Evolutionary conservation across 208 protist species (phyloP), one percentile per base, ranked within the genome.

Genomic region (Zelonia costaricensis): DNA sequence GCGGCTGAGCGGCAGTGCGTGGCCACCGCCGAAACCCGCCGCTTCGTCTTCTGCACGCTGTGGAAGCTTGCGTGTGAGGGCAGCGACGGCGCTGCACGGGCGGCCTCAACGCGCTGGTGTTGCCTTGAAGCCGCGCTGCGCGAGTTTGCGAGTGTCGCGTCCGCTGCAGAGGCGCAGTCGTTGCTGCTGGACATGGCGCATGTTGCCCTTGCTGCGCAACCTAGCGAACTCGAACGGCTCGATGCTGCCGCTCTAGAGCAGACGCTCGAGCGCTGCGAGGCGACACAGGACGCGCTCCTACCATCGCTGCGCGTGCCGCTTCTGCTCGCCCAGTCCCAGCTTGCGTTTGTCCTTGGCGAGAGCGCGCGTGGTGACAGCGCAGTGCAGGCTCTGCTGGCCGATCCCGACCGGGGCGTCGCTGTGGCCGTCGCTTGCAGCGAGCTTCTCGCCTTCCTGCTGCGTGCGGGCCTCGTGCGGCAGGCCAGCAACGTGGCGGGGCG

Each of bases 361-460:
- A 4, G 16, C 7, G 57, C 59, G 9, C 35, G 59, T 4, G 65
- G 36, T 12, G 25, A 55, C 35, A 25, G 38, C 15, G 49, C n/a
- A 1, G 49, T 64, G 18, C 16, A 23, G 2, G 9, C 38, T 28
- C 56, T 63, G 22, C 42, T 46, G 35, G 22, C 9, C 16, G 20
- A 31, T 53, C 36, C 13, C 0, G 35, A 12, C 13, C 51, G 15
- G 1, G 47, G 54, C 8, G 39, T 46, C 5, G 36, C 38, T 18
- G 30, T 27, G 1, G 40, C 47, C 42, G 36, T 1, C 8, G 12
- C 52, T 7, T 70, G 63, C 42, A 30, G 40, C 3, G 35, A 56
- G n/a, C 42, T 76, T 3, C 12, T 80, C 44, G 64, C 62, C 20
- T 73, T 77, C 36, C 33, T 76, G 28, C 25, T 73, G 25, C 27